Conservation (phyloP, 768 basidiomycete genomes). For the Rhizopogon vesiculosus region DNA sequence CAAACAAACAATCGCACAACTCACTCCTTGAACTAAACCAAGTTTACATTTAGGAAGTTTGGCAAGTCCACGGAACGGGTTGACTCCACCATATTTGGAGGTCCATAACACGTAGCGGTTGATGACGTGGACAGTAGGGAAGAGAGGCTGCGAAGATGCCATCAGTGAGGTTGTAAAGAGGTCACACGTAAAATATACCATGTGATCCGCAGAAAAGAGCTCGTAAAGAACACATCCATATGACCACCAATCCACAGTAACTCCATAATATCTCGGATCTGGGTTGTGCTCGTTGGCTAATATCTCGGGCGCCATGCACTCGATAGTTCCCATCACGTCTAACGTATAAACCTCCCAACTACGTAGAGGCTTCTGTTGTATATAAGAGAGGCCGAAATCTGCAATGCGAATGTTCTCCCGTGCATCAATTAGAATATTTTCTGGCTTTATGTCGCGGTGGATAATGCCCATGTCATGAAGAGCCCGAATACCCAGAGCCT, state of each 20-base stretch:
- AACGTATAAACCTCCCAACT: slow-evolving; percentile 11
- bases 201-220: slow-evolving; percentile 23
- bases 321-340: slow-evolving; percentile 29
- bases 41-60: slow-evolving; percentile 15
- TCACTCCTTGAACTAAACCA: slow-evolving; percentile 28
- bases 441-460: slow-evolving; percentile 66
- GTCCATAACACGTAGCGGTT: slow-evolving; percentile 18
- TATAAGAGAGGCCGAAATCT: slow-evolving; percentile 36
- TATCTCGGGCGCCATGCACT: slow-evolving; percentile 40
- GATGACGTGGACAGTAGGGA: slow-evolving; percentile 19
- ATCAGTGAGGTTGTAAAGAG: background rate
- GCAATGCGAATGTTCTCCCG: slow-evolving; percentile 35
- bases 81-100: background rate
- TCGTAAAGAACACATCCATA: slow-evolving; percentile 38
- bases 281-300: slow-evolving; percentile 19
- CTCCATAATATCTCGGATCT: slow-evolving; percentile 19
- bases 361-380: slow-evolving; percentile 11
- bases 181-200: slow-evolving; percentile 13
- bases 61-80: slow-evolving; percentile 19
- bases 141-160: slow-evolving; percentile 23
- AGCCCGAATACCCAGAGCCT: slow-evolving; percentile 36
- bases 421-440: slow-evolving; percentile 58
- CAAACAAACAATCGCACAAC: background rate
- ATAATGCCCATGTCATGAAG: slow-evolving; percentile 60
- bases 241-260: slow-evolving; percentile 37